These are phyloP conservation scores for Pythium insidiosum DNA, from an alignment of 352 stramenopile species.

Conservation along the genomic window DNA sequence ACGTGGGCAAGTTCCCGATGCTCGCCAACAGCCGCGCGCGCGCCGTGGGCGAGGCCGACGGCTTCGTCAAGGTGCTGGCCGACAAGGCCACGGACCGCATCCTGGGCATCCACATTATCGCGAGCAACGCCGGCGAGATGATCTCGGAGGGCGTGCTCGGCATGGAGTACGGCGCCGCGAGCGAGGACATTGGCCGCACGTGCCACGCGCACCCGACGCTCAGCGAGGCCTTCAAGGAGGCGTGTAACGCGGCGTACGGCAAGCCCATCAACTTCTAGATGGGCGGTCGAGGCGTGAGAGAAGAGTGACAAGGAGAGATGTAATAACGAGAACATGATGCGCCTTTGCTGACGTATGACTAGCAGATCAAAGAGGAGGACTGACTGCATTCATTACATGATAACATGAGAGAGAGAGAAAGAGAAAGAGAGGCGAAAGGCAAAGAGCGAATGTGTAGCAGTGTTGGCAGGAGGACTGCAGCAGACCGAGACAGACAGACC, in stretches of 20 bases:
- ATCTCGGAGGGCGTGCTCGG: conserved; percentile 98
- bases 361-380: no score
- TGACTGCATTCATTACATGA: no score
- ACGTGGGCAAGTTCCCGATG: conserved; percentile 98
- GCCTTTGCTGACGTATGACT: no score
- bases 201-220: conserved; percentile 98
- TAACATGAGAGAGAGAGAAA: no score
- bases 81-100: conserved; percentile 98
- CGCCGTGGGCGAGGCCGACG: conserved; percentile 90
- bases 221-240: conserved; percentile 99
- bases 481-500: no score
- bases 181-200: conserved; percentile 98
- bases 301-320: no score
- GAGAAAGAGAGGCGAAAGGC: no score
- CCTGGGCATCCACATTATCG: conserved; percentile 98
- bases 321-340: no score
- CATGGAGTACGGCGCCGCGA: conserved; percentile 98
- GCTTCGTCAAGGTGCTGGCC: conserved; percentile 97
- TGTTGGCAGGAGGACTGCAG: no score
- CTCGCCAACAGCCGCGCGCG: conserved; percentile 95
- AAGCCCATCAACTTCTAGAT: conserved; percentile 99
- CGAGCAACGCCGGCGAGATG: conserved; percentile 98
- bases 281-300: no score
- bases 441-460: no score
- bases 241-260: conserved; percentile 95